These are phyloP conservation scores for Boletellus dicymbophilus DNA, from an alignment of 1,284 basidiomycete genomes.

Conservation along the genomic window DNA sequence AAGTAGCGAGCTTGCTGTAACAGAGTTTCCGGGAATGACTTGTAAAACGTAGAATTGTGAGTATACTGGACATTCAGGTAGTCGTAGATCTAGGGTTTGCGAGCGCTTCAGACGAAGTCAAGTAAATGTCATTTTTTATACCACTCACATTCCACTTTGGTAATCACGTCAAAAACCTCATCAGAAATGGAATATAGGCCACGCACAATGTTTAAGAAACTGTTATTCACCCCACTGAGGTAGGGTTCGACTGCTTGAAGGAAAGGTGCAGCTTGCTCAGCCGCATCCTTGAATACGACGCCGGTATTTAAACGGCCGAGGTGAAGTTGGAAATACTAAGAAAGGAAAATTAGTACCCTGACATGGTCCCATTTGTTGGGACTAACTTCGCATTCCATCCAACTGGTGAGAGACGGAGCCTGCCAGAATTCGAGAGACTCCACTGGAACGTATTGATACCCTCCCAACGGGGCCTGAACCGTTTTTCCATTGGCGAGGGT, in stretches of 20 bases:
- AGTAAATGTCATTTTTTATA: neutral
- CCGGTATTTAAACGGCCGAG: constrained; percentile 31
- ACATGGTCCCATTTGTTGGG: neutral
- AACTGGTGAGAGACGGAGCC: constrained; percentile 29
- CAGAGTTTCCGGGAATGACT: constrained; percentile 33
- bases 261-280: constrained; percentile 39
- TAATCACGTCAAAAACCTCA: constrained; percentile 11
- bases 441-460: constrained; percentile 46
- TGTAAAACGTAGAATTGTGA: constrained; percentile 46
- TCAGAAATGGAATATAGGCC: neutral
- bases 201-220: constrained; percentile 45
- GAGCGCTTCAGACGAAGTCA: neutral
- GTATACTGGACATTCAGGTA: constrained; percentile 52
- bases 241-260: constrained; percentile 40
- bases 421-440: constrained; percentile 32
- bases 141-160: constrained; percentile 34
- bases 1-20: constrained; percentile 42
- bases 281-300: constrained; percentile 35
- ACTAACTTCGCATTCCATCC: constrained; percentile 34
- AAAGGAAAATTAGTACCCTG: neutral
- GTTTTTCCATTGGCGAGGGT: constrained; percentile 49
- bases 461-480: constrained; percentile 48
- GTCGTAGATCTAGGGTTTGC: constrained; percentile 44
- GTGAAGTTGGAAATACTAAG: constrained; percentile 32
- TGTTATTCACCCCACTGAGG: constrained; percentile 40